Evolutionary conservation across 116 monocot genomes (phyloP).

Genomic region (Dioscorea cayenensis): DNA sequence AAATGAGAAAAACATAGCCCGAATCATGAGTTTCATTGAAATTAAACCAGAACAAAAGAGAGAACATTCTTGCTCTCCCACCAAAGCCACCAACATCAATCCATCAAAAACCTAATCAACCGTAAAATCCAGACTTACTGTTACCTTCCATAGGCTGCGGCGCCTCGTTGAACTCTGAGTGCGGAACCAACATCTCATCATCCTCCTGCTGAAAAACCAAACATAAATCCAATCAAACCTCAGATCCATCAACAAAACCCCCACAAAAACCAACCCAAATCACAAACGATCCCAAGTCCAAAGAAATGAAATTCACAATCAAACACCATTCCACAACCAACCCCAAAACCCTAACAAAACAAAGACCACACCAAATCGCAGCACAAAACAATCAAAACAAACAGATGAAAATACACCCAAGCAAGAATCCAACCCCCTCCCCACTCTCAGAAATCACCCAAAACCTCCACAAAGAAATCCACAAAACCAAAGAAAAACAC

Average conservation of each 20-base stretch:
- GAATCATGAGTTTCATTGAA: background rate
- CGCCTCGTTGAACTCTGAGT: constrained; percentile 37
- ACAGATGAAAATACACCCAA: background rate
- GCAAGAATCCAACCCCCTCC: background rate
- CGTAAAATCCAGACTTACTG: background rate
- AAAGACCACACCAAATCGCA: background rate
- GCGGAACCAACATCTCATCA: constrained; percentile 65
- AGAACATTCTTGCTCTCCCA: background rate
- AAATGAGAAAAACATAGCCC: background rate
- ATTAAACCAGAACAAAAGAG: background rate
- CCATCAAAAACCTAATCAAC: background rate
- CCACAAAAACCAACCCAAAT: background rate
- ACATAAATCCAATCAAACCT: constrained; percentile 2
- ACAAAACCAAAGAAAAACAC: background rate
- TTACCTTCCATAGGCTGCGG: constrained; percentile 68
- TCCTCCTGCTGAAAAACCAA: constrained; percentile 49
- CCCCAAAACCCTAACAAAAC: background rate
- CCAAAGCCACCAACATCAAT: background rate
- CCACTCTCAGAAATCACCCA: background rate
- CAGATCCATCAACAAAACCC: constrained; percentile 18
- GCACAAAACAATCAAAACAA: background rate
- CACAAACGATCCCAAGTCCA: background rate
- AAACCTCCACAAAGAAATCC: background rate
- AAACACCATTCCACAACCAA: constrained; percentile 6
- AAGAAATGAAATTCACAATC: background rate